A percentile compares a stretch with the other conserved stretches of the same genome.
These are phyloP conservation scores for Ceratocystis huliohia DNA, from an alignment of 2,329 filamentous ascomycete genomes.

Conservation along the genomic window DNA sequence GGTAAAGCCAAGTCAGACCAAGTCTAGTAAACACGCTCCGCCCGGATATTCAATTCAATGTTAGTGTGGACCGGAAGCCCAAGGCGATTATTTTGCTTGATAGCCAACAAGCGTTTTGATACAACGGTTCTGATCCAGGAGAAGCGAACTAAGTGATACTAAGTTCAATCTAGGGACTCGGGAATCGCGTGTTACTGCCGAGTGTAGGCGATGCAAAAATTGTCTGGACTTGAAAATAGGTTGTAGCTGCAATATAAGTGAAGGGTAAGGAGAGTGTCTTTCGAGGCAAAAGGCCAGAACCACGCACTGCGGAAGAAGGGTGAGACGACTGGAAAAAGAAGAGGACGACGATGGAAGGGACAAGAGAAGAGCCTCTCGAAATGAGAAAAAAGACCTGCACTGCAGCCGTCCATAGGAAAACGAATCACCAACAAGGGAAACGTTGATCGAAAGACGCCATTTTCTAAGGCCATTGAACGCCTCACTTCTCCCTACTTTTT, in stretches of 20 bases:
- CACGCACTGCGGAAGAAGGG: background rate
- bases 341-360: background rate
- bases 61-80: background rate
- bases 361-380: background rate
- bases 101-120: constrained; percentile 12
- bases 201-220: constrained; percentile 11
- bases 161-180: constrained; percentile 14
- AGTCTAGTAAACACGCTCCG: background rate
- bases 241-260: background rate
- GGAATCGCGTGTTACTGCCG: constrained; percentile 14
- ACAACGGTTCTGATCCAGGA: constrained; percentile 12
- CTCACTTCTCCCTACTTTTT: background rate
- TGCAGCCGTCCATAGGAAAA: background rate
- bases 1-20: too few species aligned
- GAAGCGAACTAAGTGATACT: constrained; percentile 18
- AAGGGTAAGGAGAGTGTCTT: background rate
- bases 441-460: background rate
- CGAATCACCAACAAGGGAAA: background rate
- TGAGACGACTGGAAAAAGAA: background rate
- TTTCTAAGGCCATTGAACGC: background rate
- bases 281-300: too few species aligned
- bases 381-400: background rate
- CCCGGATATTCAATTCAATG: constrained; percentile 5
- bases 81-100: constrained; percentile 12
- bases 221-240: background rate